Conservation (phyloP, 805 yeast species). For the Yamadazyma sp. region DNA sequence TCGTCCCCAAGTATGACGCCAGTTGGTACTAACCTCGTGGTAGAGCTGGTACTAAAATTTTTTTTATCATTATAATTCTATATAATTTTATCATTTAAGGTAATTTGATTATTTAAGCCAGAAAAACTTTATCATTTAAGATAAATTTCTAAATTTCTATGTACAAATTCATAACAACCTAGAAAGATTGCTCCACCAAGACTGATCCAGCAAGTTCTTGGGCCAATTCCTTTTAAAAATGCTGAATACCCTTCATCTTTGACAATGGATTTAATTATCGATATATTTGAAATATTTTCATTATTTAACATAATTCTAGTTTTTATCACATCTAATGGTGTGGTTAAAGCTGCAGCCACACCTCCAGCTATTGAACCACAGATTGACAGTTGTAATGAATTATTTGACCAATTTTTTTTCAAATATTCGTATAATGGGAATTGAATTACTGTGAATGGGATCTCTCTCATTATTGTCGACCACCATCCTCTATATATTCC, state of each 20-base stretch:
- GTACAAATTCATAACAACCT: conserved; percentile 84
- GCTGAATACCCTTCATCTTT: conserved; percentile 71
- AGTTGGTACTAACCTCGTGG: too few species aligned
- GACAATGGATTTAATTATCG: conserved; percentile 51
- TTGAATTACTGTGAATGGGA: conserved; percentile 94
- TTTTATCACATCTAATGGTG: conserved; percentile 77
- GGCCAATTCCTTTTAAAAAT: conserved; percentile 84
- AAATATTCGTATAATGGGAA: conserved; percentile 89
- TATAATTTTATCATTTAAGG: too few species aligned
- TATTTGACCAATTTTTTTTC: conserved; percentile 51
- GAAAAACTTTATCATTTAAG: too few species aligned
- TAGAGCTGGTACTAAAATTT: not conserved
- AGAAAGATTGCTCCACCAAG: conserved; percentile 98
- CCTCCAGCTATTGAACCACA: conserved; percentile 86
- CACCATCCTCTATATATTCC: conserved; percentile 94
- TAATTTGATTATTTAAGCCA: too few species aligned
- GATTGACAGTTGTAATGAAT: conserved; percentile 43
- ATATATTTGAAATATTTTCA: conserved; percentile 42
- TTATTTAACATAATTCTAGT: conserved; percentile 81
- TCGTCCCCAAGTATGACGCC: too few species aligned
- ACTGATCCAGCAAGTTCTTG: conserved; percentile 95
- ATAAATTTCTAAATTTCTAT: conserved; percentile 34
- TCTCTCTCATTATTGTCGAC: conserved; percentile 90
- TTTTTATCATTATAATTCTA: not conserved
- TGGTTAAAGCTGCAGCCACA: conserved; percentile 75